Base-by-base conservation (phyloP, 148 eudicot genomes). In the Camellia granthamiana region DNA sequence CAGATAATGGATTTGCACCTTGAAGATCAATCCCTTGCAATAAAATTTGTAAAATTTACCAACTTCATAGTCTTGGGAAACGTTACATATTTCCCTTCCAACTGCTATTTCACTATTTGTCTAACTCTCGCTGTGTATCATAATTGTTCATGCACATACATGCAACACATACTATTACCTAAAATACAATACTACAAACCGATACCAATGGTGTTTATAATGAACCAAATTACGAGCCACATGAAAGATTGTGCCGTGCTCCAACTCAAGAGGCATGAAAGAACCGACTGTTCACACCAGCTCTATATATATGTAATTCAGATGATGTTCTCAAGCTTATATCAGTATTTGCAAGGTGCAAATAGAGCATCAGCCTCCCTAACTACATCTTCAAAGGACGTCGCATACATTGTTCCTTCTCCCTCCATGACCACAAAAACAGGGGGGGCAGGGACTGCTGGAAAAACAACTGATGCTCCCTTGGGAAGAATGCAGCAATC, bases 241-340 rank as follows among this genome's bases (percentile, higher is more conserved):
- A 7, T 55, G 21, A n/a, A 4, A 41, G 61, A 79, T 19, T 6
- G 46, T 30, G 15, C 18, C 23, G 46, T 38, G 10, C 11, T 71
- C 70, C 70, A 15, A 72, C 44, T 68, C 67, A 69, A 58, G 84
- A 60, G 58, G 72, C 78, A 79, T 76, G 80, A 74, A 93, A 86
- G 79, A 88, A 84, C 83, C 83, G 84, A 88, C 91, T 87, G 78
- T 89, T 93, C 14, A 91, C 92, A 23, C 99, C 99, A 15, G 98
- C 98, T 81, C 99, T 85, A 78, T 91, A 96, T 9, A 92, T 69
- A 67, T 86, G 86, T 85, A 93, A 74, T 73, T 85, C 82, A 4
- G 87, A 81, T 12, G 86, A 42, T 0, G 89, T 85, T 69, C 78
- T 81, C 54, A 93, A 18, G 38, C 69, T 82, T 2, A 96, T 43